Conservation (phyloP, 2,329 filamentous ascomycete genomes). For the Drechslerella stenobrocha region DNA sequence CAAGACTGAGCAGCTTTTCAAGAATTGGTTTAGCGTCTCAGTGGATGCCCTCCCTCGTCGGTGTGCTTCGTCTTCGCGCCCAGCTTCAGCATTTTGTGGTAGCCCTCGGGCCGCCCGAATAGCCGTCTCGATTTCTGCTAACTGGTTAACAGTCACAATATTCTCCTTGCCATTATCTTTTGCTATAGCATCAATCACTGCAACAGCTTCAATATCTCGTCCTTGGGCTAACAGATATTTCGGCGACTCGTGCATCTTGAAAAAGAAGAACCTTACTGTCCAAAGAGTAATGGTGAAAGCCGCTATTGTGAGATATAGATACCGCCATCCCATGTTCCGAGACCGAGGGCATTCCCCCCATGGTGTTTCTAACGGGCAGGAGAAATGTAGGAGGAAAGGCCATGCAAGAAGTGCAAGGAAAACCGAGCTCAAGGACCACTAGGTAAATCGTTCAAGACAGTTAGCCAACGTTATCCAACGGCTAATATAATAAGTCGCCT, state of each 20-base stretch:
- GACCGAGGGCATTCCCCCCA: constrained; percentile 56
- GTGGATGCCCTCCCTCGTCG: constrained; percentile 16
- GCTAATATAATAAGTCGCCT: not conserved
- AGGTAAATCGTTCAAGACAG: constrained; percentile 58
- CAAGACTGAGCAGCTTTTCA: constrained; percentile 33
- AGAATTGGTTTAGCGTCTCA: constrained; percentile 17
- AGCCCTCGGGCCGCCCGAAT: constrained; percentile 58
- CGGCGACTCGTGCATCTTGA: constrained; percentile 59
- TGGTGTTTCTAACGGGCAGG: constrained; percentile 53
- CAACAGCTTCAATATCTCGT: constrained; percentile 59
- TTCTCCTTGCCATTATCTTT: constrained; percentile 50
- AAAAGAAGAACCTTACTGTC: constrained; percentile 58
- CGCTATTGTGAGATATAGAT: constrained; percentile 59
- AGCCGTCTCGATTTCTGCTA: constrained; percentile 35
- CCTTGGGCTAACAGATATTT: constrained; percentile 59
- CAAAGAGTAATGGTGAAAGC: constrained; percentile 58
- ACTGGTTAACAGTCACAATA: constrained; percentile 21
- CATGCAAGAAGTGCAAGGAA: constrained; percentile 66
- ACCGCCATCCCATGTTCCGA: constrained; percentile 62
- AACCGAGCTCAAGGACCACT: constrained; percentile 84
- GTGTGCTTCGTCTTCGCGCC: constrained; percentile 56
- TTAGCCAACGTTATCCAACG: constrained; percentile 55
- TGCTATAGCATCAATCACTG: constrained; percentile 59
- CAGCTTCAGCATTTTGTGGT: constrained; percentile 65
- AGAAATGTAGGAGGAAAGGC: constrained; percentile 59